A percentile compares a stretch with the other conserved stretches of the same genome.
Conservation (phyloP, 2,329 filamentous ascomycete genomes). For the Tolypocladium pustulatum region DNA sequence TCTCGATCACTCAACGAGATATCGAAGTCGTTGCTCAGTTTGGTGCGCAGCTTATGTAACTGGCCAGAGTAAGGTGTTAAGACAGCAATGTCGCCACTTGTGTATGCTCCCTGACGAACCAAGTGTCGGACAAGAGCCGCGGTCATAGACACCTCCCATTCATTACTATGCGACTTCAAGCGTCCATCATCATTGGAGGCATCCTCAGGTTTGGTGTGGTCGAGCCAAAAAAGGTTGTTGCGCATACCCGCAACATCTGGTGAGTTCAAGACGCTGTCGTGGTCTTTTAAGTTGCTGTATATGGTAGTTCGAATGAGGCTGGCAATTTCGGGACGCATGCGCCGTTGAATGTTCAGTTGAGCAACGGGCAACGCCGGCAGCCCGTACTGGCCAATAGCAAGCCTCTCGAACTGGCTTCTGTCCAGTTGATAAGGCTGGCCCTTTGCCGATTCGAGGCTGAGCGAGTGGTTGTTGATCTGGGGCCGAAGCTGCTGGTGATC, state of each 20-base stretch:
- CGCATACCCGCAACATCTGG: conserved; percentile 44
- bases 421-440: no score
- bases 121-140: conserved; percentile 54
- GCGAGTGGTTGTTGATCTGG: no score
- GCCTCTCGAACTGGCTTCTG: conserved; percentile 29
- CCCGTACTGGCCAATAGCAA: no score
- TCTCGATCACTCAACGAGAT: conserved; percentile 57
- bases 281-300: conserved; percentile 47
- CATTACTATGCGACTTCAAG: conserved; percentile 40
- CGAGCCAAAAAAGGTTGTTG: conserved; percentile 47
- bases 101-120: conserved; percentile 52
- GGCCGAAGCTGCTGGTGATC: no score
- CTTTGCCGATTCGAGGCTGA: no score
- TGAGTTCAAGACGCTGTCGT: conserved; percentile 21
- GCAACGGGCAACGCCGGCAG: conserved; percentile 17
- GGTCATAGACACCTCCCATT: conserved; percentile 54
- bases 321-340: conserved; percentile 56
- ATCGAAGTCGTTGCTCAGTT: conserved; percentile 39
- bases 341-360: conserved; percentile 45
- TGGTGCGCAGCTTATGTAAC: conserved; percentile 35
- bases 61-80: conserved; percentile 57
- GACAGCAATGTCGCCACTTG: conserved; percentile 53
- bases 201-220: conserved; percentile 41
- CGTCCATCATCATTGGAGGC: conserved; percentile 17
- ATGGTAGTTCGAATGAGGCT: conserved; percentile 44